A percentile compares a stretch with the other conserved stretches of the same genome.
phyloP scores from a whole-genome alignment of 495 filamentous ascomycete genomes.

The Penicillium paxilli region DNA sequence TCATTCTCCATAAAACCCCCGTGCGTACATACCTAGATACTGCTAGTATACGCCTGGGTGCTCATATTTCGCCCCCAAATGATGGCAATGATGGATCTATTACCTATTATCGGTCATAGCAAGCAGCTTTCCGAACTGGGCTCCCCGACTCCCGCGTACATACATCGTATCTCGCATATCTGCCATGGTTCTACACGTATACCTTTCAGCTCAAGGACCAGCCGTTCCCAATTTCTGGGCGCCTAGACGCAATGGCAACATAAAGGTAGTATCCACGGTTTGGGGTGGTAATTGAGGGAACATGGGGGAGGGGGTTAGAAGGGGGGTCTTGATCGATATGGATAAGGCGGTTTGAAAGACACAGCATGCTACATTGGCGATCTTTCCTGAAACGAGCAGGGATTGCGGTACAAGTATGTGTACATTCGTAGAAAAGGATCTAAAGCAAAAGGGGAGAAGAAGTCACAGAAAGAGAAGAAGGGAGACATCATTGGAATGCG shows the following conservation, averaged over 20 bases:
- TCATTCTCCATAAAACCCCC: neutral
- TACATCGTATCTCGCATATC: too few relatives aligned
- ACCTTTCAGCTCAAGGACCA: neutral
- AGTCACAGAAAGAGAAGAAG: neutral
- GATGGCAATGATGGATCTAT: too few relatives aligned
- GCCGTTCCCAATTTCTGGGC: neutral
- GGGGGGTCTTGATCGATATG: neutral
- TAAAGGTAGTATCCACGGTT: slow-evolving; percentile 17
- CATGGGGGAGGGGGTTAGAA: slow-evolving; percentile 5
- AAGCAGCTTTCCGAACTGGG: too few relatives aligned
- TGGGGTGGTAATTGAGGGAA: slow-evolving; percentile 6
- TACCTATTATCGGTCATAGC: too few relatives aligned
- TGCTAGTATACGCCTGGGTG: too few relatives aligned
- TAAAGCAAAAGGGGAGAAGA: neutral
- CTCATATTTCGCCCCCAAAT: too few relatives aligned
- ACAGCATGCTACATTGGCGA: slow-evolving; percentile 10
- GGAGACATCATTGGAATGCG: slow-evolving; percentile 3
- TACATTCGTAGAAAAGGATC: neutral
- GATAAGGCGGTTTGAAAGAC: neutral
- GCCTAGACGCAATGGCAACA: slow-evolving; percentile 16
- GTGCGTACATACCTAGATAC: too few relatives aligned
- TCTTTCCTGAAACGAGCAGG: slow-evolving; percentile 17
- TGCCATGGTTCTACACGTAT: neutral
- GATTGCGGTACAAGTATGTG: neutral
- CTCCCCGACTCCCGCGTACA: too few relatives aligned